Evolutionary conservation across 73 alveolate species (phyloP), one percentile per base, ranked within the genome.

Genomic region (Tetrahymena borealis): DNA sequence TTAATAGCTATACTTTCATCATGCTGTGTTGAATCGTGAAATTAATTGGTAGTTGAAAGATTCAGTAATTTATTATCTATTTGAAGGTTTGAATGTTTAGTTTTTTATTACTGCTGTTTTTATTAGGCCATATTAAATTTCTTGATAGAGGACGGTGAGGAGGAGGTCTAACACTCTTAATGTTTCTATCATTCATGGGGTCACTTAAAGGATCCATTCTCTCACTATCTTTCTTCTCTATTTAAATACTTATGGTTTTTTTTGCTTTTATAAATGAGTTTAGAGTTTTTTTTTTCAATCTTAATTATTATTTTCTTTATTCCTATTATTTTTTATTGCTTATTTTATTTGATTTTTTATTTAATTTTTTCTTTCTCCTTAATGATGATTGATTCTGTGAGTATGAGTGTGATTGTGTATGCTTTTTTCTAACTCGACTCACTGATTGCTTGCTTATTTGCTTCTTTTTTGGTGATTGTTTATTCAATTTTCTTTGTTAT

Each of bases 81-180:
- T 24, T 20, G 33, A 13, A 15, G 38, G 35, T 3, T 24, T 60
- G 20, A 60, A 24, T 60, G 18, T 15, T 8, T 60, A 35, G 37
- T 41, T 41, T 77, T 10, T 13, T 13, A 77, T 33, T 79, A 93
- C 95, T 93, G 20, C 39, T 93, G 1, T 79, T 33, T 77, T 93
- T 93, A 90, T 95, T 95, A 37, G 98, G 98, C 90, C 90, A 95
- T 96, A 95, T 95, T 12, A 91, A 78, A 39, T 92, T 91, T 60
- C 94, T 78, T 35, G 95, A 40, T 38, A 95, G 92, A 35, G 98
- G 98, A 32, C 98, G 60, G 91, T 95, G 98, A 37, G 98, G 98
- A 39, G 98, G 98, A 32, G 98, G 94, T 90, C 94, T 95, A 12
- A 95, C 95, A 37, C 96, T 91, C 91, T 95, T 95, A 36, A 95